These are phyloP conservation scores for Candida ovalis DNA, from an alignment of 805 yeast species.

Conservation along the genomic window DNA sequence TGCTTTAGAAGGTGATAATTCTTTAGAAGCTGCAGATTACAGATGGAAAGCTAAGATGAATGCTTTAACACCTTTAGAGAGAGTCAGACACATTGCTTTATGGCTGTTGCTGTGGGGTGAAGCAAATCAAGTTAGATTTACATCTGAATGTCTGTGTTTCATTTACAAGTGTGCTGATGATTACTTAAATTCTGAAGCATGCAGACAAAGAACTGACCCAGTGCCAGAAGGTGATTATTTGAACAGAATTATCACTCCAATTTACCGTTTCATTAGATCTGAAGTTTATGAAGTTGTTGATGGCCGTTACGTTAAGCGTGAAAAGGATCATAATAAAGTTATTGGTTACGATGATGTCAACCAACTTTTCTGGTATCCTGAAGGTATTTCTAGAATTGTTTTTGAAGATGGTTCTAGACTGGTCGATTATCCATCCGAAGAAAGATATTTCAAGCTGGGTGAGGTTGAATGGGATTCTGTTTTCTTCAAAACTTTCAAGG, in stretches of 20 bases:
- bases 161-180: slow-evolving; percentile 93
- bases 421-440: slow-evolving; percentile 84
- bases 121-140: slow-evolving; percentile 91
- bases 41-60: slow-evolving; percentile 86
- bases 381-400: slow-evolving; percentile 90
- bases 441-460: slow-evolving; percentile 85
- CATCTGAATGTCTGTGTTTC: slow-evolving; percentile 86
- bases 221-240: slow-evolving; percentile 89
- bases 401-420: slow-evolving; percentile 90
- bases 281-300: slow-evolving; percentile 80
- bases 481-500: slow-evolving; percentile 93
- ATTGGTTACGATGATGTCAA: slow-evolving; percentile 97
- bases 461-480: slow-evolving; percentile 90
- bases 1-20: slow-evolving; percentile 78
- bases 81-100: slow-evolving; percentile 74
- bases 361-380: slow-evolving; percentile 99
- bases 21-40: slow-evolving; percentile 76
- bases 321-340: slow-evolving; percentile 74
- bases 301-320: slow-evolving; percentile 81
- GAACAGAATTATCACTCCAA: slow-evolving; percentile 88
- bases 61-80: slow-evolving; percentile 64
- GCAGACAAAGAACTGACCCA: slow-evolving; percentile 82
- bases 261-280: slow-evolving; percentile 73
- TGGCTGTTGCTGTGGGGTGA: slow-evolving; percentile 85
- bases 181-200: slow-evolving; percentile 81